Evolutionary conservation across 2,329 filamentous ascomycete species (phyloP).

Genomic region (Zymoseptoria brevis): DNA sequence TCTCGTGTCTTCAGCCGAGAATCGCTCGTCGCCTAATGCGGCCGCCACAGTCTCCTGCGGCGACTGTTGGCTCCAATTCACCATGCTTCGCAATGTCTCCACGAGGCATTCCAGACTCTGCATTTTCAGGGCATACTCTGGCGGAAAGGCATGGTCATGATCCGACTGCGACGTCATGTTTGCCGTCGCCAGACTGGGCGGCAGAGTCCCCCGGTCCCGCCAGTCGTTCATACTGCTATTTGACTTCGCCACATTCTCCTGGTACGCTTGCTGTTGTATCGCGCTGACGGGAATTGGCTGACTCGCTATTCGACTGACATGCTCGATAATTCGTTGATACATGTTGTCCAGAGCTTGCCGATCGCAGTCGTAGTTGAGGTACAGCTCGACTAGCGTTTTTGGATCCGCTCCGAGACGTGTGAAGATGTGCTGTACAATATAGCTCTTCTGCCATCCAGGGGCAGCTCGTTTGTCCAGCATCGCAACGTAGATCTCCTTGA

Average conservation of each 20-base stretch:
- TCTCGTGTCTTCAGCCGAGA: slow-evolving; percentile 53
- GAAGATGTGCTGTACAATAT: slow-evolving; percentile 72
- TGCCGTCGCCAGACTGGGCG: slow-evolving; percentile 75
- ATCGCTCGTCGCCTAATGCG: slow-evolving; percentile 37
- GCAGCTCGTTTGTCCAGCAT: slow-evolving; percentile 83
- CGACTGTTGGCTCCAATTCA: slow-evolving; percentile 80
- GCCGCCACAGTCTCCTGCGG: slow-evolving; percentile 42
- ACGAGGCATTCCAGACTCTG: slow-evolving; percentile 82
- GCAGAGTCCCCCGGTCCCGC: slow-evolving; percentile 77
- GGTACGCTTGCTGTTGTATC: slow-evolving; percentile 75
- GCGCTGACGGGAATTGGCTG: slow-evolving; percentile 67
- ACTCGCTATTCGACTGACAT: slow-evolving; percentile 80
- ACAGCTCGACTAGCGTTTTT: slow-evolving; percentile 82
- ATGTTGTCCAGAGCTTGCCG: slow-evolving; percentile 89
- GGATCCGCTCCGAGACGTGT: slow-evolving; percentile 79
- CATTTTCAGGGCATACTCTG: slow-evolving; percentile 86
- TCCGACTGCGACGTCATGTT: slow-evolving; percentile 50
- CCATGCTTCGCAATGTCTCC: slow-evolving; percentile 77
- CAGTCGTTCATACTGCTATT: slow-evolving; percentile 53
- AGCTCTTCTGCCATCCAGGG: slow-evolving; percentile 82
- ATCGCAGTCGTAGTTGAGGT: slow-evolving; percentile 97
- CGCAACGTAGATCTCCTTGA: slow-evolving; percentile 94
- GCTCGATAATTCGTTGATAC: slow-evolving; percentile 88
- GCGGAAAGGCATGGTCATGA: slow-evolving; percentile 65
- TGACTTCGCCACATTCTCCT: slow-evolving; percentile 61